These are phyloP conservation scores for Penicillium sp. DNA, from an alignment of 2,329 filamentous ascomycete genomes.

Conservation along the genomic window DNA sequence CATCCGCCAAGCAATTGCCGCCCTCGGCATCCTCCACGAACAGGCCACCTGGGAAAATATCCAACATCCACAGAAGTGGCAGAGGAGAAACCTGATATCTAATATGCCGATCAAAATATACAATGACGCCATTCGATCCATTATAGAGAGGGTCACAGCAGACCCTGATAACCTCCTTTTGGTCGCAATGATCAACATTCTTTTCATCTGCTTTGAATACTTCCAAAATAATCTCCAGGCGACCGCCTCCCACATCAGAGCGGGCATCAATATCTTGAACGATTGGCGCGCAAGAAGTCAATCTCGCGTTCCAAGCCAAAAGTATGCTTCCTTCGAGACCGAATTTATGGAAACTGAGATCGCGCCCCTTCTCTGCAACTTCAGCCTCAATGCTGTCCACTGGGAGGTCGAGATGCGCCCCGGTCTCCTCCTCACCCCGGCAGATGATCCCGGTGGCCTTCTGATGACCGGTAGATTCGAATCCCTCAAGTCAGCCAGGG, in stretches of 20 bases:
- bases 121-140: conserved; percentile 16
- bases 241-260: conserved; percentile 22
- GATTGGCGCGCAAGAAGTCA: conserved; percentile 15
- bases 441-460: conserved; percentile 1
- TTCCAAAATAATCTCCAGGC: conserved; percentile 34
- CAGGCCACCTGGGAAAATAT: conserved; percentile 48
- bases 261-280: conserved; percentile 21
- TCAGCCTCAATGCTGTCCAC: conserved; percentile 18
- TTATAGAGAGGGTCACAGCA: conserved; percentile 40
- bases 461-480: conserved; percentile 14
- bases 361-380: conserved; percentile 20
- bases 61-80: conserved; percentile 22
- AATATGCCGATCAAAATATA: conserved; percentile 16
- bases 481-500: conserved; percentile 13
- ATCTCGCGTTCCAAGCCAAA: not conserved
- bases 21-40: conserved; percentile 70
- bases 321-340: conserved; percentile 9
- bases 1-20: conserved; percentile 68
- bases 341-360: conserved; percentile 24
- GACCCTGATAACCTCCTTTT: conserved; percentile 54
- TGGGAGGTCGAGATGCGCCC: conserved; percentile 1
- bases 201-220: conserved; percentile 68
- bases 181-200: conserved; percentile 61
- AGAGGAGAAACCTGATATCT: not conserved
- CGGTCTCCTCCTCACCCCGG: conserved; percentile 9